Evolutionary conservation across 1,284 basidiomycete species (phyloP).

Genomic region (Vanrija pseudolonga): DNA sequence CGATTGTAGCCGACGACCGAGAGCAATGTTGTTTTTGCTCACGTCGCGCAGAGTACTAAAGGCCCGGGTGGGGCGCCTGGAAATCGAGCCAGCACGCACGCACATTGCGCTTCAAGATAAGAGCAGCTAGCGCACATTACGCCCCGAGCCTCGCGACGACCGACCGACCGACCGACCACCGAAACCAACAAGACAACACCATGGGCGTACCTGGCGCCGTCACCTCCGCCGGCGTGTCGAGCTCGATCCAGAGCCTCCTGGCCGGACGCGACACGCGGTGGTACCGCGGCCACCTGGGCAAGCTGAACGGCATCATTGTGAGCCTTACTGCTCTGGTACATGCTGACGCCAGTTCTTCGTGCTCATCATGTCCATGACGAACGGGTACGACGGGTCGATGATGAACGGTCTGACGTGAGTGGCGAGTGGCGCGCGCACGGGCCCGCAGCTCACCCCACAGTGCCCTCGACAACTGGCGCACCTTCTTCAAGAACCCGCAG

Average conservation of each 20-base stretch:
- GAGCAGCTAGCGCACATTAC: too few species aligned
- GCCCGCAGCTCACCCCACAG: not conserved
- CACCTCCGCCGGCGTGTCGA: not conserved
- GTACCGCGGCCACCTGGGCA: conserved; percentile 18
- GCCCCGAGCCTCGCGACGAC: too few species aligned
- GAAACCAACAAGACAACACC: not conserved
- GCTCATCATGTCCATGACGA: conserved; percentile 23
- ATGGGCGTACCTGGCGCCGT: not conserved
- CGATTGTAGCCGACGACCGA: too few species aligned
- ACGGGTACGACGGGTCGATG: conserved; percentile 13
- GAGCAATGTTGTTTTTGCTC: too few species aligned
- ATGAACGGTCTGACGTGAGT: conserved; percentile 8
- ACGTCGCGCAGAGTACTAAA: too few species aligned
- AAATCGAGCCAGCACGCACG: too few species aligned
- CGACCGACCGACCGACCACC: too few species aligned
- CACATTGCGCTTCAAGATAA: too few species aligned
- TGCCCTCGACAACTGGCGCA: not conserved
- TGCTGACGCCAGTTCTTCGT: conserved; percentile 18
- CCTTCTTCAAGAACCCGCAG: not conserved
- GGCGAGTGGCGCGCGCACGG: too few species aligned
- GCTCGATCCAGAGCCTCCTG: not conserved
- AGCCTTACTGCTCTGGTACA: not conserved
- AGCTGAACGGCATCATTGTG: conserved; percentile 21
- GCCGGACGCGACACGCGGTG: conserved; percentile 20
- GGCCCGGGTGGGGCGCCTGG: too few species aligned